Conservation (phyloP, 1,284 basidiomycete genomes). For the Golubevia pallescens region DNA sequence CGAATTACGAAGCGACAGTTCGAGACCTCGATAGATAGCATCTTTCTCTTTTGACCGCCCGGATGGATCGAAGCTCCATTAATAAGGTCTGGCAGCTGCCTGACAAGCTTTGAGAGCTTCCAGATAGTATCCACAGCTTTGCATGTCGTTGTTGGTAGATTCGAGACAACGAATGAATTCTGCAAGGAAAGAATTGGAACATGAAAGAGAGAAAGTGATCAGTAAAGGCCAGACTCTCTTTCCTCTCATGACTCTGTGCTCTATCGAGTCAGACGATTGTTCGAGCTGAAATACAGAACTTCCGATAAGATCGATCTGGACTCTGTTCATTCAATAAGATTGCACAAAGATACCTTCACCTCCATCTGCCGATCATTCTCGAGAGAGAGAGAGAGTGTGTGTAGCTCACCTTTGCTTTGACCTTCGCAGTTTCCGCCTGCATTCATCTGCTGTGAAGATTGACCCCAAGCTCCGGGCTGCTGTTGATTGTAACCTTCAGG, state of each 20-base stretch:
- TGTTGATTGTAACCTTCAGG: constrained; percentile 66
- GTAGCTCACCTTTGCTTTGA: constrained; percentile 43
- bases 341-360: too few relatives aligned
- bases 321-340: too few relatives aligned
- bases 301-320: too few relatives aligned
- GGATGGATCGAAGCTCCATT: constrained; percentile 6
- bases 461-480: constrained; percentile 41
- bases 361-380: too few relatives aligned
- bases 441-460: background rate
- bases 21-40: too few relatives aligned
- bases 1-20: too few relatives aligned
- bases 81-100: constrained; percentile 56
- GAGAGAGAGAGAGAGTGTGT: too few relatives aligned
- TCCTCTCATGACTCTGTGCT: too few relatives aligned
- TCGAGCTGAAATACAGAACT: too few relatives aligned
- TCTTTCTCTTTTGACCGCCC: too few relatives aligned
- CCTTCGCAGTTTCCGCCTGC: constrained; percentile 45
- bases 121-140: constrained; percentile 61
- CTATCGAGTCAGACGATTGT: too few relatives aligned
- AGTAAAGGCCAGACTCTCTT: background rate
- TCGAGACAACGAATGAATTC: constrained; percentile 27
- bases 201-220: background rate
- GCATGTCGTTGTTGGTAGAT: constrained; percentile 53
- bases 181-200: background rate
- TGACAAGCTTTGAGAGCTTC: constrained; percentile 64